Base-by-base conservation (phyloP, 208 protist species). In the Crithidia acanthocephali region DNA sequence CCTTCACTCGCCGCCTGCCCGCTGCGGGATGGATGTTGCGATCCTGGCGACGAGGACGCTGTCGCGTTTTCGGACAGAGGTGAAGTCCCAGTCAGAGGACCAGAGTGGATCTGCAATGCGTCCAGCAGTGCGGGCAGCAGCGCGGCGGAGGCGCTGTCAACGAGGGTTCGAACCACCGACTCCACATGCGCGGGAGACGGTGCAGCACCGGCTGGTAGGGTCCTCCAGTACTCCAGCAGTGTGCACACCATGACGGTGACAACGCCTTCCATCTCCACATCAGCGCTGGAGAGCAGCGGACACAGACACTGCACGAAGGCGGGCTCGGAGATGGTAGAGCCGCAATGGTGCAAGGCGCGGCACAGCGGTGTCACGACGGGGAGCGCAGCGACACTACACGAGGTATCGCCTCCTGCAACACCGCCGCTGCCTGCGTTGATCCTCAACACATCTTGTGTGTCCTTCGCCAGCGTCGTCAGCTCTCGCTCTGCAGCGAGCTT, bases 81-180 rank as follows among this genome's bases (percentile, higher is more conserved):
- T n/a, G n/a, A n/a, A n/a, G n/a, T n/a, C n/a, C n/a, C n/a, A 13
- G 37, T 42, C 37, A 42, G 37, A 15, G 9, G 37, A 42, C 6
- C 37, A 42, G 48, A 8, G 22, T 9, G 37, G 13, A 51, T 27
- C 44, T 66, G 55, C 8, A 57, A 35, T 10, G 63, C 56, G 22
- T 55, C 51, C 33, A 76, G 20, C 32, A 72, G 25, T 20, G 32
- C 50, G 5, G 48, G 47, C 11, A 78, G 40, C 13, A 72, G 50
- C 25, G 30, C 56, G 25, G 62, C 66, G 28, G 67, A 70, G 33
- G 68, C 13, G 35, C 55, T 68, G 56, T 66, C 63, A 8, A 80
- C 15, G 2, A 80, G 32, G 11, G 37, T 18, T 5, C 63, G 68
- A 35, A 80, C 68, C 0, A 44, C 42, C 33, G 48, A 52, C 47